A percentile compares a stretch with the other conserved stretches of the same genome.
Evolutionary conservation across 768 basidiomycete species (phyloP).

Genomic region (Tephrocybe sp.): DNA sequence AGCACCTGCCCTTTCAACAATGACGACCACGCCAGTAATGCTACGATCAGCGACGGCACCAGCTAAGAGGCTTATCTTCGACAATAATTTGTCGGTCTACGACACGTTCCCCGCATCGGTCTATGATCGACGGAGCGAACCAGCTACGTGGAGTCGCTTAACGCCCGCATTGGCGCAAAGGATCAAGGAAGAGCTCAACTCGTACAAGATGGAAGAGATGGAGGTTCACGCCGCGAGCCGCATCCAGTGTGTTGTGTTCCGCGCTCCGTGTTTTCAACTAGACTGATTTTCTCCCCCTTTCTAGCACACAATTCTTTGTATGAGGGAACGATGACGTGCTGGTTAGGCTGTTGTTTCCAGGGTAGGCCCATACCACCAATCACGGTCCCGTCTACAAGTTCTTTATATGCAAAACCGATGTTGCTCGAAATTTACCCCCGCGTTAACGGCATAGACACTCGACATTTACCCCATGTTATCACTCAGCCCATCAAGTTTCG

Average conservation of each 20-base stretch:
- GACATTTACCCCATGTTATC: conserved; percentile 12
- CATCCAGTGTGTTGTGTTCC: conserved; percentile 66
- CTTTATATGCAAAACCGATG: conserved; percentile 24
- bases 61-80: conserved; percentile 80
- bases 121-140: conserved; percentile 94
- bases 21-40: conserved; percentile 46
- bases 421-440: conserved; percentile 27
- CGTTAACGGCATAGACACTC: conserved; percentile 13
- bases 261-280: conserved; percentile 1
- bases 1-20: conserved; percentile 78
- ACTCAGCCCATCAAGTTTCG: conserved; percentile 7
- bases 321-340: conserved; percentile 35
- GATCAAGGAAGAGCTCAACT: conserved; percentile 98
- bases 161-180: conserved; percentile 94
- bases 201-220: conserved; percentile 99
- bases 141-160: conserved; percentile 94
- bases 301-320: conserved; percentile 87
- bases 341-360: conserved; percentile 13
- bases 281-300: conserved; percentile 1
- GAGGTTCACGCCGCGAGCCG: conserved; percentile 94
- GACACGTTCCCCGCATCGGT: conserved; percentile 91
- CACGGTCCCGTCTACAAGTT: conserved; percentile 17
- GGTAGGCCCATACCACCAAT: conserved; percentile 29
- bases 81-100: conserved; percentile 90
- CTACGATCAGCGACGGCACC: conserved; percentile 74